phyloP scores from a whole-genome alignment of 305 asterid species.

The Solanum hybrid region DNA sequence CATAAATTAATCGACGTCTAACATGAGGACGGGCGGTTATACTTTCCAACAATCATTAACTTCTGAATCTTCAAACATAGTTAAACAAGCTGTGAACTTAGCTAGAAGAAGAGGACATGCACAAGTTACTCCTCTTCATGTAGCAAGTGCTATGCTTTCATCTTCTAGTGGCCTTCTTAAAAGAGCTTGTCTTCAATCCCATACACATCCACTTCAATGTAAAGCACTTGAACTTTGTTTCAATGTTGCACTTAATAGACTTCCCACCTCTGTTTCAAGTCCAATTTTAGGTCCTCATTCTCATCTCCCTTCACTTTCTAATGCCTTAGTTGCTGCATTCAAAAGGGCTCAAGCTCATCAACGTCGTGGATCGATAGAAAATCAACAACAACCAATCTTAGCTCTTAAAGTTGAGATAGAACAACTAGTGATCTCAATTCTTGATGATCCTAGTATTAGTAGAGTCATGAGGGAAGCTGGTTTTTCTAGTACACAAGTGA shows the following conservation, averaged over 20 bases:
- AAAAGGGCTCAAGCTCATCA: constrained; percentile 97
- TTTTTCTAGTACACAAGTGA: constrained; percentile 78
- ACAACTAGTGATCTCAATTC: constrained; percentile 73
- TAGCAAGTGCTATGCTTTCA: constrained; percentile 74
- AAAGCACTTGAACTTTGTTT: constrained; percentile 93
- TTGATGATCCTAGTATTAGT: constrained; percentile 94
- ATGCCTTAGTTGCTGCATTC: constrained; percentile 88
- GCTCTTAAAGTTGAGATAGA: constrained; percentile 72
- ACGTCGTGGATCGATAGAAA: constrained; percentile 74
- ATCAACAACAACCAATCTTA: constrained; percentile 66
- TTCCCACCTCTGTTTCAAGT: constrained; percentile 65
- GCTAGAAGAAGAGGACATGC: constrained; percentile 91
- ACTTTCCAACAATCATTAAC: constrained; percentile 83
- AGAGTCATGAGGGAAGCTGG: constrained; percentile 97
- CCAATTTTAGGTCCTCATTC: constrained; percentile 50
- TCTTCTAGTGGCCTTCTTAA: constrained; percentile 51
- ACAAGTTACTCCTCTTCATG: constrained; percentile 93
- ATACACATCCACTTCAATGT: constrained; percentile 89
- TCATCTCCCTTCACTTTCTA: constrained; percentile 73
- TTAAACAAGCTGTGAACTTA: constrained; percentile 65
- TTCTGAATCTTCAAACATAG: constrained; percentile 51
- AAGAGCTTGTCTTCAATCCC: constrained; percentile 70
- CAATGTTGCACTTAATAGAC: constrained; percentile 87
- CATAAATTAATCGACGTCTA: constrained; percentile 2
- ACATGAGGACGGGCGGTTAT: constrained; percentile 80